Evolutionary conservation across 2,329 filamentous ascomycete species (phyloP).

Genomic region (Whalleya microplaca): DNA sequence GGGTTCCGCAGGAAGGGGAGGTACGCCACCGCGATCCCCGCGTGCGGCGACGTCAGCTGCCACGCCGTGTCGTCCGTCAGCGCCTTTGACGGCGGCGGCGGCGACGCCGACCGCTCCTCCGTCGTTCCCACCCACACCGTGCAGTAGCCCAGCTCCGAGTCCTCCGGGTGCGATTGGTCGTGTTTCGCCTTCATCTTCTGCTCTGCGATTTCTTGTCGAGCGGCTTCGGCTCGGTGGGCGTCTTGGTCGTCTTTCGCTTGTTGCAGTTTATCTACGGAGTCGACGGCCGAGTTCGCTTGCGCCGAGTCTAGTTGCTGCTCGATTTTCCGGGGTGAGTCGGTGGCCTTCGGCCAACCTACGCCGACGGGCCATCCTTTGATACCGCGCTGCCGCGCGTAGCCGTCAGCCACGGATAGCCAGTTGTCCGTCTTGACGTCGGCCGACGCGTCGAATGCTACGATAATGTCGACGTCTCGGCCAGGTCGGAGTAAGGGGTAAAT

Average conservation of each 20-base stretch:
- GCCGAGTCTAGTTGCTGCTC: conserved; percentile 69
- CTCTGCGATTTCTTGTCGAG: conserved; percentile 25
- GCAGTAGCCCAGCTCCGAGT: conserved; percentile 80
- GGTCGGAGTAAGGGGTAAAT: conserved; percentile 92
- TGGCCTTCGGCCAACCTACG: conserved; percentile 82
- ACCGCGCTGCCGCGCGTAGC: conserved; percentile 86
- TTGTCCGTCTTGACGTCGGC: conserved; percentile 94
- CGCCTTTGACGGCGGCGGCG: conserved; percentile 52
- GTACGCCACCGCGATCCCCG: conserved; percentile 88
- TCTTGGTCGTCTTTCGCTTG: conserved; percentile 53
- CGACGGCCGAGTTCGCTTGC: conserved; percentile 60
- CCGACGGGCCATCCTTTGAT: conserved; percentile 95
- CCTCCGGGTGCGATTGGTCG: conserved; percentile 47
- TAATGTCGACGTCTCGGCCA: conserved; percentile 83
- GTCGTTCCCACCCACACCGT: conserved; percentile 93
- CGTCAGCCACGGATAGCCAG: conserved; percentile 92
- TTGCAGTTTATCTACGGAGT: conserved; percentile 66
- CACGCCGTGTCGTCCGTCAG: conserved; percentile 68
- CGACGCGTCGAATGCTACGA: conserved; percentile 92
- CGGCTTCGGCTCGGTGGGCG: conserved; percentile 41
- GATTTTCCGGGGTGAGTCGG: conserved; percentile 61
- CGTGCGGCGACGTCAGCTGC: conserved; percentile 73
- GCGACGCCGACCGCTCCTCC: conserved; percentile 68
- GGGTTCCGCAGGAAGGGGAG: conserved; percentile 86
- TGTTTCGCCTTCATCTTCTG: conserved; percentile 42